Base-by-base conservation (phyloP, 148 eudicot genomes). In the Gaultheria prostrata region DNA sequence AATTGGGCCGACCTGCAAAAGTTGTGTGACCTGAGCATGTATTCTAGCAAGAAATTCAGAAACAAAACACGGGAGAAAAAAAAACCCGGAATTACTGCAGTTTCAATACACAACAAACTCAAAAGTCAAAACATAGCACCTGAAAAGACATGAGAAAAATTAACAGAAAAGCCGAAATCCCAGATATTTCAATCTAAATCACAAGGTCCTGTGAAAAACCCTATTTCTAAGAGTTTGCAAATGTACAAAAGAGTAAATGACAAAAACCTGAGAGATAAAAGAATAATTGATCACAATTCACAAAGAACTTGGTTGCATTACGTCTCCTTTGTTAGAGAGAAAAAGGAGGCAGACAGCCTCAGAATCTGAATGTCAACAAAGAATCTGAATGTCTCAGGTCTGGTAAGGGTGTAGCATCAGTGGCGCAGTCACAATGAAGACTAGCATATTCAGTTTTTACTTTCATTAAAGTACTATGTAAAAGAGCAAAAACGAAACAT, bases 1-100 rank as follows among this genome's bases (percentile, higher is more conserved):
- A 88, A 89, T 72, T 78, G 97, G 94, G 49, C 97, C 91, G 81
- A 91, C 95, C 99, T 96, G 94, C 51, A 76, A 79, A 84, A 71
- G 26, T 88, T 69, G n/a, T 85, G 24, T 84, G 15, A 78, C 3
- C 82, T 30, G 14, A 3, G 63, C 8, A 21, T 39, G 56, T 76
- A 45, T 61, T 56, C 28, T 39, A 48, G 51, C 46, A 30, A 24
- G 35, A n/a, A 50, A 69, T 67, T 43, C 51, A 24, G 28, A 17
- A 26, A 81, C 20, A 30, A 80, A 61, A 33, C 79, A 69, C 35
- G 73, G 5, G 11, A 49, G 21, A 61, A 76, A 1, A 39, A 77
- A 83, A 83, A n/a, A n/a, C n/a, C n/a, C n/a, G n/a, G n/a, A n/a
- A n/a, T n/a, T 3, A 54, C 28, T 57, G 21, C 15, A 28, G 4